Evolutionary conservation across 2,329 filamentous ascomycete species (phyloP).

Genomic region (Colletotrichum liaoningense): DNA sequence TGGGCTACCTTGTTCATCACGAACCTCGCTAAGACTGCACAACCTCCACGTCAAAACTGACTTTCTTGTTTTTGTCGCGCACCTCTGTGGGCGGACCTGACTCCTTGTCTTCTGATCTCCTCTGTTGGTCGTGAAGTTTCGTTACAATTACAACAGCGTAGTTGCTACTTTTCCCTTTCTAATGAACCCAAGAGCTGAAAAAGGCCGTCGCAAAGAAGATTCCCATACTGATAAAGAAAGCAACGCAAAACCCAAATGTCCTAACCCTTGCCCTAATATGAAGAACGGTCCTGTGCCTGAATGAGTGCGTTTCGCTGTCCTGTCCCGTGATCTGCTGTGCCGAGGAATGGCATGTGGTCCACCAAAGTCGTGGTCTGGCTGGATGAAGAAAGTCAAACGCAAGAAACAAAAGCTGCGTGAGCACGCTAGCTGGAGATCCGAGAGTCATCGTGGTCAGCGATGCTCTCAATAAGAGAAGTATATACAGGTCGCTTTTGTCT

Average conservation of each 20-base stretch:
- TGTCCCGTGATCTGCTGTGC: slow-evolving; percentile 8
- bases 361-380: background rate
- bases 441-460: slow-evolving; percentile 11
- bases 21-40: background rate
- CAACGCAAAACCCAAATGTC: background rate
- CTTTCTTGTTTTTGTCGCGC: slow-evolving; percentile 5
- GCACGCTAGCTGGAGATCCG: slow-evolving; percentile 10
- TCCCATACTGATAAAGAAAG: background rate
- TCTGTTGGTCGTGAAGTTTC: slow-evolving; percentile 31
- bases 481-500: slow-evolving; percentile 34
- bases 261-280: slow-evolving; percentile 3
- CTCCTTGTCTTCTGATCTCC: background rate
- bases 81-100: background rate
- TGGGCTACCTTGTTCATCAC: background rate
- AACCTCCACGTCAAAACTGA: background rate
- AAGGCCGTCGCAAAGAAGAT: background rate
- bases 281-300: slow-evolving; percentile 17
- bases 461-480: slow-evolving; percentile 11
- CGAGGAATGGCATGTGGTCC: slow-evolving; percentile 19
- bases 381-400: slow-evolving; percentile 11
- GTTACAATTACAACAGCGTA: slow-evolving; percentile 38
- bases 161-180: slow-evolving; percentile 37
- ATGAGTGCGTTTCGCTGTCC: slow-evolving; percentile 21
- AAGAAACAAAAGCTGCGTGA: slow-evolving; percentile 10
- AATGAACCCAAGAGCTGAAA: slow-evolving; percentile 19